Evolutionary conservation across 495 filamentous ascomycete genomes (phyloP).

Genomic region (Clohesyomyces aquaticus): DNA sequence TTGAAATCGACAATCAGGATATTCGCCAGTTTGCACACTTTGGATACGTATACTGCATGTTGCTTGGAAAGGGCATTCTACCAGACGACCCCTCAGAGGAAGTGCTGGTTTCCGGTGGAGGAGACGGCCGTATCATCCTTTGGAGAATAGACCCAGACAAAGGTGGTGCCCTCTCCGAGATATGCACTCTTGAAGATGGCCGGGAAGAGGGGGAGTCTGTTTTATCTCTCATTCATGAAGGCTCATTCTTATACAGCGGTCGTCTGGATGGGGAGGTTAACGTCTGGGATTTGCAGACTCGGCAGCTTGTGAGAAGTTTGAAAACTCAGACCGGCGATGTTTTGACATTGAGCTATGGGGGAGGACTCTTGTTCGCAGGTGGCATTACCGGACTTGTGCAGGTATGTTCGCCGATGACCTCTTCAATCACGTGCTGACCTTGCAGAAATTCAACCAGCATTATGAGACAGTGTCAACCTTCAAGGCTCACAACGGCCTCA

Average conservation of each 20-base stretch:
- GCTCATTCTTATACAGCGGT: constrained; percentile 87
- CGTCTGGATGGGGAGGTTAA: constrained; percentile 88
- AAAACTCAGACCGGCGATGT: constrained; percentile 81
- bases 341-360: constrained; percentile 80
- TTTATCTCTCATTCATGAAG: constrained; percentile 79
- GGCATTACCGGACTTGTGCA: constrained; percentile 78
- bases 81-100: constrained; percentile 68
- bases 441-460: constrained; percentile 79
- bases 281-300: constrained; percentile 95
- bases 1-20: constrained; percentile 82
- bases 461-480: constrained; percentile 83
- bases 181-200: constrained; percentile 72
- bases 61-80: constrained; percentile 68
- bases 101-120: constrained; percentile 84
- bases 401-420: constrained; percentile 56
- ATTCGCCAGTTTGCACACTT: constrained; percentile 89
- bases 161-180: constrained; percentile 60
- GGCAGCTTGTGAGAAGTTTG: constrained; percentile 83
- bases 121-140: constrained; percentile 89
- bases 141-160: constrained; percentile 69
- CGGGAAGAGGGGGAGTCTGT: constrained; percentile 69
- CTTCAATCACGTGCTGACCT: not conserved
- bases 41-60: constrained; percentile 95
- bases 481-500: constrained; percentile 82
- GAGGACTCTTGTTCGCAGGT: constrained; percentile 82